Evolutionary conservation across 805 yeast genomes (phyloP).

Genomic region (Saitoella complicata): DNA sequence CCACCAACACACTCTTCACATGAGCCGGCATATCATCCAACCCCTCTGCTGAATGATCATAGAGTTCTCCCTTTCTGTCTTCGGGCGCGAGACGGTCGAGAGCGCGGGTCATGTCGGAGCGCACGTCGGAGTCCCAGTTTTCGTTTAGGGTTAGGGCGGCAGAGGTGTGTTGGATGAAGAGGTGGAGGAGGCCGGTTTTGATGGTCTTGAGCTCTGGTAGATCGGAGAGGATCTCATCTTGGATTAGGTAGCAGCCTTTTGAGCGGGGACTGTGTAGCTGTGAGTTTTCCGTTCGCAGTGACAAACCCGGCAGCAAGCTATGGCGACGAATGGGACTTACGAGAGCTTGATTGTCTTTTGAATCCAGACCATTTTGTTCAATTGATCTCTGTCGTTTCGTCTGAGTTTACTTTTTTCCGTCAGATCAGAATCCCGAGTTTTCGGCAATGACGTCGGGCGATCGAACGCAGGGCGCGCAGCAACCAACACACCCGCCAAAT

Average conservation of each 20-base stretch:
- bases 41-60: constrained; percentile 58
- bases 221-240: constrained; percentile 41
- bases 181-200: constrained; percentile 45
- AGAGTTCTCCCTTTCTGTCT: constrained; percentile 23
- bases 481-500: too few relatives aligned
- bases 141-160: constrained; percentile 66
- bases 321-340: too few relatives aligned
- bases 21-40: constrained; percentile 76
- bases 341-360: constrained; percentile 39
- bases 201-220: constrained; percentile 45
- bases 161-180: constrained; percentile 65
- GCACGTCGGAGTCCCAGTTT: constrained; percentile 66
- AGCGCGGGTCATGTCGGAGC: constrained; percentile 48
- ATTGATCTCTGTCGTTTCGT: too few relatives aligned
- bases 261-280: constrained; percentile 25
- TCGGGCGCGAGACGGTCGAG: constrained; percentile 57
- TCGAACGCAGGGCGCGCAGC: too few relatives aligned
- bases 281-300: too few relatives aligned
- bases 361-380: constrained; percentile 33
- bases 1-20: constrained; percentile 45
- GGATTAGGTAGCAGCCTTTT: constrained; percentile 55
- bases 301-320: too few relatives aligned
- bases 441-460: too few relatives aligned
- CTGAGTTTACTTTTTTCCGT: too few relatives aligned
- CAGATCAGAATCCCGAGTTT: too few relatives aligned